Base-by-base conservation (phyloP, 345 rosid species). In the Capsella bursapastoris region DNA sequence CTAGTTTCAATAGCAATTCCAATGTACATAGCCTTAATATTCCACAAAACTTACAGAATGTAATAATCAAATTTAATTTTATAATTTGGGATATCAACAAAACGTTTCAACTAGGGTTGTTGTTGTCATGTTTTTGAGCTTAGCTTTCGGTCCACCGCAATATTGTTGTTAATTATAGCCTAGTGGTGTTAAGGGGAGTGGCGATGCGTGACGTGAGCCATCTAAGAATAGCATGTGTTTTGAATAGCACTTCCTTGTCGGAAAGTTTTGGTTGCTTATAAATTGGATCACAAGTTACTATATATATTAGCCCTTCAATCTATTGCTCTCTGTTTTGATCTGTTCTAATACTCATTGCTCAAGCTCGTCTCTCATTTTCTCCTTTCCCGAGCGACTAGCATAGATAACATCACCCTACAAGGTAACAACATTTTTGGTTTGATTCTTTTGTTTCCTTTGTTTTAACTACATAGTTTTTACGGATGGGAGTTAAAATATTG, bases 141-240 rank as follows among this genome's bases (percentile, higher is more conserved):
- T 8, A 29, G 41, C 16, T 57, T 31, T 57, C 2, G 25, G 37
- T 70, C 47, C 48, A 45, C 47, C 48, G 37, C 11, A 70, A 12
- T 22, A 22, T 47, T 48, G 35, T 22, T 15, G 47, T 58, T 59
- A 14, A 31, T 13, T 70, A 8, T 57, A 34, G 34, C 7, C 35
- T 38, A n/a, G 11, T 40, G 0, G 12, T 40, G 38, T 9, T 9
- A n/a, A 27, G 40, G 16, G 43, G 37, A 47, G 43, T 47, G 68
- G 43, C 10, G 13, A 64, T 2, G 16, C 56, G 5, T 64, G 56
- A 47, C 56, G 32, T 64, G 16, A 64, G 55, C 53, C 53, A 63
- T n/a, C 56, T 64, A 47, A 47, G 16, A 31, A 15, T 31, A 64
- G 55, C 15, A 66, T 49, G 2, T 34, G 18, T 49, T 49, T 12